Base-by-base conservation (phyloP, 441 rosid genomes). In the Adansonia grandidieri region DNA sequence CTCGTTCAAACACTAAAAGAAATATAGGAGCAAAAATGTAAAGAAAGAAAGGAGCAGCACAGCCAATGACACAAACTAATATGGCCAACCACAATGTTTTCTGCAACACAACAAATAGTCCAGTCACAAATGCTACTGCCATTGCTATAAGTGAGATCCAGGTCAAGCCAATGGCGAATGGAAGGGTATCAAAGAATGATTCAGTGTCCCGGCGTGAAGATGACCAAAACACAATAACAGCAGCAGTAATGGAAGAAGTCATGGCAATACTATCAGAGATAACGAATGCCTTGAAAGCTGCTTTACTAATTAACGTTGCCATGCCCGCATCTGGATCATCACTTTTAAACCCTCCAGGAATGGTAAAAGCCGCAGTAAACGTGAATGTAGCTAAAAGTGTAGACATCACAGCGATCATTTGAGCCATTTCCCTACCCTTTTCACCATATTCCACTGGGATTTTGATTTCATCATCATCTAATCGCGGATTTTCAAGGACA, bases 271-370 rank as follows among this genome's bases (percentile, higher is more conserved):
- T 20, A 32, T 84, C 82, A 0, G 73, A 1, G 28, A 79, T 8
- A 0, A 80, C 45, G 70, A 84, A 84, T 11, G 50, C 81, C 4
- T 14, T 11, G 58, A 84, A 82, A 22, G 79, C 82, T 42, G 77
- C 6, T 44, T 47, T 80, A 37, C 9, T 58, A 0, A 71, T 66
- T 0, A 84, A 63, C 0, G 57, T 14, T 13, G 86, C 82, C 17
- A 45, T 58, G 45, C 86, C 87, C 9, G n/a, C 48, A 1, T 78
- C n/a, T 1, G 45, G 24, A 1, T 76, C 44, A 0, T 70, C 66
- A 2, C 65, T 57, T 51, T 6, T 50, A 48, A 70, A 73, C 11
- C 87, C 85, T 5, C 85, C 81, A 0, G 81, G 82, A 19, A 80
- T 5, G 4, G 80, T 70, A 66, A 72, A 70, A 50, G 60, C 74